Conservation (phyloP, 2,329 filamentous ascomycete genomes). For the Xylariaceae sp. region DNA sequence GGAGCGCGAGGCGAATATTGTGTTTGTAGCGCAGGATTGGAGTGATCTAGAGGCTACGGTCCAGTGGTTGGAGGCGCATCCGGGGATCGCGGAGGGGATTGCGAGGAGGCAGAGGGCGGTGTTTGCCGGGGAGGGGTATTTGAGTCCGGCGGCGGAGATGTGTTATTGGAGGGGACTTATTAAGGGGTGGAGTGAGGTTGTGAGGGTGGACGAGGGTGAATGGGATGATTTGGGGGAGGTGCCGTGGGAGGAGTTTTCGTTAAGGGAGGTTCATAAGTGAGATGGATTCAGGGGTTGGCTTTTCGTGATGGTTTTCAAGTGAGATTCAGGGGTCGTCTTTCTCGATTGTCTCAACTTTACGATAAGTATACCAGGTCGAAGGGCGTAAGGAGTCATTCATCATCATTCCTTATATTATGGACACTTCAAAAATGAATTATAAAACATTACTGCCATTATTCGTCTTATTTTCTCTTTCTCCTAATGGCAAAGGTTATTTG, state of each 20-base stretch:
- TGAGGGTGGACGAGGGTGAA: slow-evolving; percentile 32
- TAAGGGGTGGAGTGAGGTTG: slow-evolving; percentile 43
- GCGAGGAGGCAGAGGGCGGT: slow-evolving; percentile 42
- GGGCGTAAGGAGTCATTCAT: too few species aligned
- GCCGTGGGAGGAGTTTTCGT: slow-evolving; percentile 39
- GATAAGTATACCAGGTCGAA: too few species aligned
- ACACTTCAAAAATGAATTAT: background rate
- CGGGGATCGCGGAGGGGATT: slow-evolving; percentile 41
- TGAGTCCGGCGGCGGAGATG: slow-evolving; percentile 45
- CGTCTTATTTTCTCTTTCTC: background rate
- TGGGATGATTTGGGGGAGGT: slow-evolving; percentile 34
- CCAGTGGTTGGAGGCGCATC: slow-evolving; percentile 41
- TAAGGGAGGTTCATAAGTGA: slow-evolving; percentile 29
- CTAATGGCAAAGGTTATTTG: slow-evolving; percentile 14
- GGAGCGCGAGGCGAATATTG: slow-evolving; percentile 30
- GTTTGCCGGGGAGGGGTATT: slow-evolving; percentile 41
- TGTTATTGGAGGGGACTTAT: slow-evolving; percentile 51
- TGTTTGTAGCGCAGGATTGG: slow-evolving; percentile 50
- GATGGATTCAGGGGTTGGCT: background rate
- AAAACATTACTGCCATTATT: slow-evolving; percentile 12
- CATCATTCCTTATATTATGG: too few species aligned
- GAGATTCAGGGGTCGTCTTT: too few species aligned
- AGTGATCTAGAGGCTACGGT: slow-evolving; percentile 44
- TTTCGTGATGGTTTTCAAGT: background rate
- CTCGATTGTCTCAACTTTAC: too few species aligned